Evolutionary conservation across 2,329 filamentous ascomycete genomes (phyloP).

Genomic region (Lasiodiplodia gonubiensis): DNA sequence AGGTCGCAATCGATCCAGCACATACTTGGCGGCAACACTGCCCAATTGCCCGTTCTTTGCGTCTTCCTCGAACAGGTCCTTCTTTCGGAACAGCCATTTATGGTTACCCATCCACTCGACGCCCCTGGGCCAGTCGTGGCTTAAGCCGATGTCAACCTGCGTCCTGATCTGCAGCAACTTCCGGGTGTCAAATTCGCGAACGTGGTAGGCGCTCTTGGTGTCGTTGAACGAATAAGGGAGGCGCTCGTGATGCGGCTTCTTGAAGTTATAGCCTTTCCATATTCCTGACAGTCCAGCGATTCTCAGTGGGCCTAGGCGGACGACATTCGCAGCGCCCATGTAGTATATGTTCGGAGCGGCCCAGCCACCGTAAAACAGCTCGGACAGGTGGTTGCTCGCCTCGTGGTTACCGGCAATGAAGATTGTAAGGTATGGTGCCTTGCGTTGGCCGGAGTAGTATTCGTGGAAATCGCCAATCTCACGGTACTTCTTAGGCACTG

Average conservation of each 20-base stretch:
- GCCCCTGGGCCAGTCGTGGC: slow-evolving; percentile 91
- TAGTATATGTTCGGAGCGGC: slow-evolving; percentile 97
- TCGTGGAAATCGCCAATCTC: slow-evolving; percentile 89
- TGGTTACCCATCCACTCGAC: slow-evolving; percentile 81
- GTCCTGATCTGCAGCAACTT: slow-evolving; percentile 85
- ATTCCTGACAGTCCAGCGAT: slow-evolving; percentile 93
- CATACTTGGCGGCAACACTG: slow-evolving; percentile 76
- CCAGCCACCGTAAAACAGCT: slow-evolving; percentile 97
- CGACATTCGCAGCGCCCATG: slow-evolving; percentile 87
- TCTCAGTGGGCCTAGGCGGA: slow-evolving; percentile 81
- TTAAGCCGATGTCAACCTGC: slow-evolving; percentile 88
- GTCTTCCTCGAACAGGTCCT: slow-evolving; percentile 77
- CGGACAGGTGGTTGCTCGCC: slow-evolving; percentile 85
- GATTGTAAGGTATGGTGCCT: slow-evolving; percentile 85
- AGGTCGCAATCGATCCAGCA: slow-evolving; percentile 82
- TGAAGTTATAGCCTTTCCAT: slow-evolving; percentile 90
- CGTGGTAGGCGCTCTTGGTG: slow-evolving; percentile 83
- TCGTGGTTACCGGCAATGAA: slow-evolving; percentile 97
- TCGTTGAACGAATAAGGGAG: slow-evolving; percentile 82
- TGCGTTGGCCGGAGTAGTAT: slow-evolving; percentile 82
- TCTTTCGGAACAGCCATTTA: slow-evolving; percentile 70
- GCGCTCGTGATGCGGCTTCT: slow-evolving; percentile 80
- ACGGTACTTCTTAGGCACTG: slow-evolving; percentile 87
- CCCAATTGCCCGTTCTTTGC: slow-evolving; percentile 77
- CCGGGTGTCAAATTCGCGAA: slow-evolving; percentile 86